Conservation (phyloP, 148 eudicot species). For the Pouteria glomerata region DNA sequence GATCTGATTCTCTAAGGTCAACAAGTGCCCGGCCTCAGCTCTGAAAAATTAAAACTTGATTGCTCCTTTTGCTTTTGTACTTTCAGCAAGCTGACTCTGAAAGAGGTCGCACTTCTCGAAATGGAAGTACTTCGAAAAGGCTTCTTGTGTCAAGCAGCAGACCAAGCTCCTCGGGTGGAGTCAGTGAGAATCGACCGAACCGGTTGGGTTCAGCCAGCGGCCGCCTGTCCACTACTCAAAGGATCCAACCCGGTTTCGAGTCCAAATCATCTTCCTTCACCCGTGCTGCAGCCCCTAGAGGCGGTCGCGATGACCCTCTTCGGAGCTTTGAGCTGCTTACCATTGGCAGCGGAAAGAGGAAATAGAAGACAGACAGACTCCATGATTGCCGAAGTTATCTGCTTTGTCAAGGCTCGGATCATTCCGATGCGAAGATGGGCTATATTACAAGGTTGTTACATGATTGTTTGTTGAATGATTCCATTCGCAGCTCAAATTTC, state of each 20-base stretch:
- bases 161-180: constrained; percentile 84
- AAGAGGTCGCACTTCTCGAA: constrained; percentile 62
- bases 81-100: constrained; percentile 71
- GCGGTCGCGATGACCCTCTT: constrained; percentile 70
- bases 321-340: constrained; percentile 91
- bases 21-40: background rate
- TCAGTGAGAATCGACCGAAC: constrained; percentile 56
- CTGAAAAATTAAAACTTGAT: background rate
- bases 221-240: constrained; percentile 63
- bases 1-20: background rate
- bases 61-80: constrained; percentile 1
- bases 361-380: constrained; percentile 21
- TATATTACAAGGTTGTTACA: background rate
- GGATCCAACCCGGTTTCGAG: constrained; percentile 79
- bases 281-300: constrained; percentile 56
- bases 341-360: constrained; percentile 80
- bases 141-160: constrained; percentile 64
- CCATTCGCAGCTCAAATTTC: background rate
- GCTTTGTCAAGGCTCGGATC: background rate
- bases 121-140: constrained; percentile 68
- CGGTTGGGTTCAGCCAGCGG: constrained; percentile 55
- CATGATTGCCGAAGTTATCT: background rate
- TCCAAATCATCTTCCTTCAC: constrained; percentile 71
- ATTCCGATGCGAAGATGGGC: background rate
- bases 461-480: background rate